Percentiles rank a stretch among this genome's conserved stretches.
Evolutionary conservation across 2,329 filamentous ascomycete genomes (phyloP).

Genomic region (Clonostachys rosea): DNA sequence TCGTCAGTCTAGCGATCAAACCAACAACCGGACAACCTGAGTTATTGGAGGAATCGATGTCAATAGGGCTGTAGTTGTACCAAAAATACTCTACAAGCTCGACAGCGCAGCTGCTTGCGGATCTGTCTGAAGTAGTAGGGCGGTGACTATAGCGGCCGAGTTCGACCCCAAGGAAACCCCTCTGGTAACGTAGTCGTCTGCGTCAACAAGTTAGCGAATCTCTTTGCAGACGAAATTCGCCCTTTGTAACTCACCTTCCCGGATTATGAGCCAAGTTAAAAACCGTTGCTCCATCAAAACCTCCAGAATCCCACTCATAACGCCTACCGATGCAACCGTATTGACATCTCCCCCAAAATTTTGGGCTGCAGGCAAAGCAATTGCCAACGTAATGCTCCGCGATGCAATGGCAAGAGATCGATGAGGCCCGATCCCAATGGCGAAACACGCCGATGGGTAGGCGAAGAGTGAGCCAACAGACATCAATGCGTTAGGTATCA

Average conservation of each 20-base stretch:
- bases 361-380: slow-evolving; percentile 50
- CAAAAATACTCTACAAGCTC: slow-evolving; percentile 55
- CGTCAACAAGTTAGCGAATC: too few species aligned
- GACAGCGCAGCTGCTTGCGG: slow-evolving; percentile 55
- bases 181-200: slow-evolving; percentile 59
- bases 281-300: slow-evolving; percentile 48
- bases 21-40: too few species aligned
- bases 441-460: slow-evolving; percentile 48
- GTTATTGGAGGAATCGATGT: slow-evolving; percentile 49
- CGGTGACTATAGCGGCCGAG: slow-evolving; percentile 55
- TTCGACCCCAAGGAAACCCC: slow-evolving; percentile 57
- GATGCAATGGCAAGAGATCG: slow-evolving; percentile 51
- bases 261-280: slow-evolving; percentile 43
- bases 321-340: slow-evolving; percentile 50
- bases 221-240: too few species aligned
- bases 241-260: slow-evolving; percentile 33
- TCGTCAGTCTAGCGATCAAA: too few species aligned
- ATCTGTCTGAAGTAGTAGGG: slow-evolving; percentile 49
- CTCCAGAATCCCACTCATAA: slow-evolving; percentile 55
- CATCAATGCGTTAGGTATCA: slow-evolving; percentile 45
- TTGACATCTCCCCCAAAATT: slow-evolving; percentile 54
- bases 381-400: slow-evolving; percentile 52
- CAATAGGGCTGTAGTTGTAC: slow-evolving; percentile 52
- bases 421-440: slow-evolving; percentile 43
- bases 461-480: slow-evolving; percentile 49